Conservation (phyloP, 352 stramenopile genomes). For the Peronosclerospora sorghi region DNA sequence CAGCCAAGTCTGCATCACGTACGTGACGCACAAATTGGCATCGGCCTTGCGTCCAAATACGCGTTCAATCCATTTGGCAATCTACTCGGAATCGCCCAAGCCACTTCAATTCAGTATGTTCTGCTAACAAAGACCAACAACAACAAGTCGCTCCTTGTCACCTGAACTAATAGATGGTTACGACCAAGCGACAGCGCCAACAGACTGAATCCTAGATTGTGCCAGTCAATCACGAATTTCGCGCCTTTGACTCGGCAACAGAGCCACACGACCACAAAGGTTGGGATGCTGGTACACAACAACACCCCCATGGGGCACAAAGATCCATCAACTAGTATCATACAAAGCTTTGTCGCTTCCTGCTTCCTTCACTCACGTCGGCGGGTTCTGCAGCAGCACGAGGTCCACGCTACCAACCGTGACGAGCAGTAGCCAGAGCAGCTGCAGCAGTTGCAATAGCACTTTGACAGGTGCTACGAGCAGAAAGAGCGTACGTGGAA, state of each 20-base stretch:
- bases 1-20: conserved; percentile 93
- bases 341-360: neutral
- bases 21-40: conserved; percentile 94
- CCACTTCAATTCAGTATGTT: too few species aligned
- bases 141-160: conserved; percentile 4
- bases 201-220: conserved; percentile 99
- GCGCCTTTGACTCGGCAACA: conserved; percentile 55
- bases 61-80: conserved; percentile 76
- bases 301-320: conserved; percentile 3
- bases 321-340: neutral
- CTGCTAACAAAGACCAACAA: too few species aligned
- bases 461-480: conserved; percentile 60
- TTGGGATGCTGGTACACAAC: conserved; percentile 78
- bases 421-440: conserved; percentile 23
- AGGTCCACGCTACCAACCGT: conserved; percentile 70
- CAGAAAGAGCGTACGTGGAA: conserved; percentile 34
- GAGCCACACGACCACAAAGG: conserved; percentile 80
- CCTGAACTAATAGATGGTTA: conserved; percentile 62
- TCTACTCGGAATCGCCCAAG: conserved; percentile 23
- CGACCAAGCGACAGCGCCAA: conserved; percentile 69
- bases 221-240: conserved; percentile 97
- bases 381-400: conserved; percentile 97
- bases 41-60: conserved; percentile 88
- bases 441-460: conserved; percentile 52
- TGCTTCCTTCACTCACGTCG: conserved; percentile 40